Evolutionary conservation across 2,329 filamentous ascomycete species (phyloP).

Genomic region (Trichophyton simii): DNA sequence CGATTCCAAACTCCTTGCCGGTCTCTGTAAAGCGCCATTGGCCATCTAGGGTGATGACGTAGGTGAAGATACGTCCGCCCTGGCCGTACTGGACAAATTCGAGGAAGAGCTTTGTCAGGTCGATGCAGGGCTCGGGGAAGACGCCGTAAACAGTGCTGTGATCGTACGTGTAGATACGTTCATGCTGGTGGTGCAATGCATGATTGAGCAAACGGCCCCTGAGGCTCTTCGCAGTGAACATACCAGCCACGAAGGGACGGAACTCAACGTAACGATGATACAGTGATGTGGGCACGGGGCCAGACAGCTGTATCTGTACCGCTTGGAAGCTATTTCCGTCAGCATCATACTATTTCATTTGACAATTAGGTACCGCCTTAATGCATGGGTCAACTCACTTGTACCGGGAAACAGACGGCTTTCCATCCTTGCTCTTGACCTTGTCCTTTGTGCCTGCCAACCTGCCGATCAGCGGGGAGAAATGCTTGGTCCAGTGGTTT

Average conservation of each 20-base stretch:
- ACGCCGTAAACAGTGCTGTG: conserved; percentile 58
- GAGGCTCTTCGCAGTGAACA: conserved; percentile 70
- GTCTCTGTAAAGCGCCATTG: conserved; percentile 88
- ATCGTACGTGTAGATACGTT: conserved; percentile 80
- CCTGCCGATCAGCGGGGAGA: conserved; percentile 76
- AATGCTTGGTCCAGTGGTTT: conserved; percentile 66
- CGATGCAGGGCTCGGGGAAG: conserved; percentile 53
- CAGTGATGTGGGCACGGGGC: conserved; percentile 65
- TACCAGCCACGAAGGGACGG: conserved; percentile 72
- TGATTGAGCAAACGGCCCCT: conserved; percentile 70
- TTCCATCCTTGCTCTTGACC: conserved; percentile 43
- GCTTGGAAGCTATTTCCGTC: conserved; percentile 63
- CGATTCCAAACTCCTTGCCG: conserved; percentile 87
- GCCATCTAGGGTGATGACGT: conserved; percentile 77
- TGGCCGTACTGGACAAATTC: conserved; percentile 78
- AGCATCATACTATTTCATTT: background rate
- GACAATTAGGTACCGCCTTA: background rate
- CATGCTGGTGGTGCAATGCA: conserved; percentile 80
- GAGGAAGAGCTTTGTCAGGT: conserved; percentile 67
- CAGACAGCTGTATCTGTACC: conserved; percentile 75
- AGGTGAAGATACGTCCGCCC: conserved; percentile 79
- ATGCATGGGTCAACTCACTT: conserved; percentile 44
- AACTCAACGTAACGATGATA: conserved; percentile 94
- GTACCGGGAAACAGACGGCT: conserved; percentile 55
- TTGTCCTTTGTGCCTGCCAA: conserved; percentile 59